phyloP scores from a whole-genome alignment of 208 protist species.

The Crithidia fasciculata region DNA sequence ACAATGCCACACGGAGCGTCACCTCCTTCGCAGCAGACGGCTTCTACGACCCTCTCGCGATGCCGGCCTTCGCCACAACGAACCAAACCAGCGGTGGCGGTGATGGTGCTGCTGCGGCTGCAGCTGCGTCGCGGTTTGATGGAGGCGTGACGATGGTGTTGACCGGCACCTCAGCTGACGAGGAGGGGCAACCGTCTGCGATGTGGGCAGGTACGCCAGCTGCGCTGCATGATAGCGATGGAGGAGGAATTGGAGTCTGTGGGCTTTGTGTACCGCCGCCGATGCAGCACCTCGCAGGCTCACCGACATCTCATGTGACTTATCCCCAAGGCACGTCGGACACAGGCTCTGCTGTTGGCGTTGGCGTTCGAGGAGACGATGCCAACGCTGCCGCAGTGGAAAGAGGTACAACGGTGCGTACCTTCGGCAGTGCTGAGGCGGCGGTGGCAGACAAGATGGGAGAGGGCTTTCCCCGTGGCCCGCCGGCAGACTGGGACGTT shows the following conservation, averaged over 20 bases:
- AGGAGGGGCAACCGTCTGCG: background rate
- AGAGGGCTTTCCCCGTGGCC: conserved; percentile 55
- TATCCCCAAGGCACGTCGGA: too few species aligned
- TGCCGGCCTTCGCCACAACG: conserved; percentile 20
- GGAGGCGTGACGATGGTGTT: conserved; percentile 1
- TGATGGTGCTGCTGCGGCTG: background rate
- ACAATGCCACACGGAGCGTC: conserved; percentile 15
- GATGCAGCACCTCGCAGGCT: too few species aligned
- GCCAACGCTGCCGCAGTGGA: background rate
- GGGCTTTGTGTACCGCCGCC: too few species aligned
- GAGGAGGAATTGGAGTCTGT: too few species aligned
- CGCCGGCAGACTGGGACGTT: conserved; percentile 62
- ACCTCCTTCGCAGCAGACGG: conserved; percentile 29
- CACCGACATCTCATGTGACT: too few species aligned
- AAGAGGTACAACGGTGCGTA: background rate
- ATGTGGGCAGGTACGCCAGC: background rate
- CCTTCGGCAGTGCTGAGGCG: conserved; percentile 6
- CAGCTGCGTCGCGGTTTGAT: background rate
- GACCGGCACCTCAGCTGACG: conserved; percentile 12
- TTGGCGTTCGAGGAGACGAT: too few species aligned
- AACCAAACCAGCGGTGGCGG: background rate
- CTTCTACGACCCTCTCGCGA: conserved; percentile 52
- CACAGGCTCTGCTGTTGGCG: too few species aligned
- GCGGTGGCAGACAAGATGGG: conserved; percentile 37
- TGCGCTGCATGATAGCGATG: background rate